Conservation (phyloP, 495 filamentous ascomycete genomes). For the Aspergillus ellipticus region DNA sequence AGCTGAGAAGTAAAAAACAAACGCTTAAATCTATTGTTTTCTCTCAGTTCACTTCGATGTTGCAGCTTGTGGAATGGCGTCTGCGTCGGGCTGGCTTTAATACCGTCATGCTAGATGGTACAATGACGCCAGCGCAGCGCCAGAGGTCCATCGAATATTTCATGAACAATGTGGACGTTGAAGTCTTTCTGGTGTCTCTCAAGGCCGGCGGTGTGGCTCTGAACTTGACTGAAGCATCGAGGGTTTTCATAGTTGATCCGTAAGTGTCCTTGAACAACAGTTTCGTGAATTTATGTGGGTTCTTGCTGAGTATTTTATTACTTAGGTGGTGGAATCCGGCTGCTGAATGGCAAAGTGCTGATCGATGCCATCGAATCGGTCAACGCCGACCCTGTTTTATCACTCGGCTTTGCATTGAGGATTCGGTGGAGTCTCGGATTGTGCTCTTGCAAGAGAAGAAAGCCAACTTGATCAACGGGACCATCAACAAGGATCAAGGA, state of each 20-base stretch:
- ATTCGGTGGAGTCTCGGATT: conserved; percentile 92
- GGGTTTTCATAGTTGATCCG: conserved; percentile 94
- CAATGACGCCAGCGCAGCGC: conserved; percentile 89
- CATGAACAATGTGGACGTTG: conserved; percentile 88
- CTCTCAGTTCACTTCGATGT: conserved; percentile 69
- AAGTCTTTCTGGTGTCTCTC: conserved; percentile 90
- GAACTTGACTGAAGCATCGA: conserved; percentile 89
- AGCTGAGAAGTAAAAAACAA: conserved; percentile 80
- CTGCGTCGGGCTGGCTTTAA: conserved; percentile 92
- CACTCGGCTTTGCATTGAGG: conserved; percentile 89
- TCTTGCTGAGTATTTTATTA: background rate
- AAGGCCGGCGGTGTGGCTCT: conserved; percentile 95
- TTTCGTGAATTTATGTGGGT: background rate
- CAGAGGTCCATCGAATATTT: conserved; percentile 91
- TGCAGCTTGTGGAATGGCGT: conserved; percentile 88
- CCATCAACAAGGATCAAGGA: conserved; percentile 83
- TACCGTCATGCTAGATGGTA: conserved; percentile 94
- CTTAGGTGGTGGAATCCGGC: conserved; percentile 93
- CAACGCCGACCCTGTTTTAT: conserved; percentile 92
- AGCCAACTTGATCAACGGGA: conserved; percentile 90
- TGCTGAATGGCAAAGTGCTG: conserved; percentile 95
- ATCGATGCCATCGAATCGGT: conserved; percentile 95
- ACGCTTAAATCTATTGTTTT: conserved; percentile 85
- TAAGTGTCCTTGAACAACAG: conserved; percentile 43
- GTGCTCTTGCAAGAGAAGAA: conserved; percentile 97